Percentiles rank a stretch among this genome's conserved stretches.
These are phyloP conservation scores for Abrus precatorius DNA, from an alignment of 306 rosid genomes.

Conservation along the genomic window DNA sequence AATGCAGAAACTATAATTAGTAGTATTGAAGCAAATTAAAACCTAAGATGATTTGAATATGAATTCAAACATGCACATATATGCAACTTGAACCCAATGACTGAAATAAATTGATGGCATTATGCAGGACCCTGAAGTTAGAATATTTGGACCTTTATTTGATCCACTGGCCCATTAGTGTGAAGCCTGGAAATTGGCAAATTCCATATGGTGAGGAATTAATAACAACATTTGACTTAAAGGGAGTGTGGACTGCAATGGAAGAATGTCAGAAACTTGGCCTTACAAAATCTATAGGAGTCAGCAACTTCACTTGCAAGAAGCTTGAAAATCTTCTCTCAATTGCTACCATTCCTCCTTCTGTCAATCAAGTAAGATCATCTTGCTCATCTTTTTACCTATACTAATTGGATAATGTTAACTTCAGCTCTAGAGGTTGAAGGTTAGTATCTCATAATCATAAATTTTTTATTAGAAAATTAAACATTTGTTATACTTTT, in stretches of 20 bases:
- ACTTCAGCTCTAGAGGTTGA: too few relatives aligned
- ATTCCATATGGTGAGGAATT: constrained; percentile 36
- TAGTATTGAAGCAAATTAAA: too few relatives aligned
- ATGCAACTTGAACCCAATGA: background rate
- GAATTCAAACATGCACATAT: too few relatives aligned
- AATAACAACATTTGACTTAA: constrained; percentile 44
- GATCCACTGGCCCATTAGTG: constrained; percentile 58
- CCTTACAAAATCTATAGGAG: constrained; percentile 57
- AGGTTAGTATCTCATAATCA: too few relatives aligned
- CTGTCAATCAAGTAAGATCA: constrained; percentile 54
- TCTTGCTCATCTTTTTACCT: background rate
- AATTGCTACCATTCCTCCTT: constrained; percentile 46
- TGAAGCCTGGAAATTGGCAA: constrained; percentile 44
- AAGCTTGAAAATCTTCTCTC: constrained; percentile 54
- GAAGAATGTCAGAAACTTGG: constrained; percentile 56
- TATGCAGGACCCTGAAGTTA: constrained; percentile 47
- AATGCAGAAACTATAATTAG: too few relatives aligned
- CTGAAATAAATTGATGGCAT: background rate
- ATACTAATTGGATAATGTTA: background rate
- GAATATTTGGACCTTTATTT: constrained; percentile 59
- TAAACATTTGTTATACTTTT: too few relatives aligned
- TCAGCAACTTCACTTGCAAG: constrained; percentile 56
- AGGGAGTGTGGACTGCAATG: constrained; percentile 59
- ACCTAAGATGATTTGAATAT: too few relatives aligned
- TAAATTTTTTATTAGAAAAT: too few relatives aligned